Percentiles rank a stretch among this genome's conserved stretches.
phyloP scores from a whole-genome alignment of 352 stramenopile genomes.

The Phytophthora megakarya region DNA sequence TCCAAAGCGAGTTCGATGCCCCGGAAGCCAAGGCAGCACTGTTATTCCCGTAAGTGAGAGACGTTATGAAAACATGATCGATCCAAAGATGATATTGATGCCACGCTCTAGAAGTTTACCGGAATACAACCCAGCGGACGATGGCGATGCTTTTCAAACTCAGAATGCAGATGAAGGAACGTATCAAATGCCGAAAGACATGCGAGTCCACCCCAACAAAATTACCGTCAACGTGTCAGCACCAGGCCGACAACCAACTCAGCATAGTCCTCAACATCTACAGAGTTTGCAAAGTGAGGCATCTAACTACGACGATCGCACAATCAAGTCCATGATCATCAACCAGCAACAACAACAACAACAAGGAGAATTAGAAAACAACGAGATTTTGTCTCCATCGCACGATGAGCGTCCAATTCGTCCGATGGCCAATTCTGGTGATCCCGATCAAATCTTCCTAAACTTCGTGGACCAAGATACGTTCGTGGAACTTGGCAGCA shows the following conservation, averaged over 20 bases:
- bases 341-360: conserved; percentile 14
- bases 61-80: neutral
- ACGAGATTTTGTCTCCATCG: conserved; percentile 11
- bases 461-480: conserved; percentile 11
- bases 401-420: conserved; percentile 52
- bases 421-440: conserved; percentile 20
- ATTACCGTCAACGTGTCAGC: neutral
- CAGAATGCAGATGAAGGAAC: conserved; percentile 2
- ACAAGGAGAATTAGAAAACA: conserved; percentile 3
- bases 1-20: conserved; percentile 35
- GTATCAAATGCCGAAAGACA: conserved; percentile 12
- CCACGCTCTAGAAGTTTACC: conserved; percentile 26
- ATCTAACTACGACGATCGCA: conserved; percentile 34
- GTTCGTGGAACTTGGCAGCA: conserved; percentile 21
- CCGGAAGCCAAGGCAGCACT: conserved; percentile 17
- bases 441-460: conserved; percentile 8
- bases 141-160: conserved; percentile 10
- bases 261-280: conserved; percentile 48
- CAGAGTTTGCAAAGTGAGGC: conserved; percentile 49
- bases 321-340: conserved; percentile 46
- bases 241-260: conserved; percentile 7
- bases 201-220: conserved; percentile 9
- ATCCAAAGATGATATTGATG: neutral
- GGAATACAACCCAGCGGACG: conserved; percentile 6
- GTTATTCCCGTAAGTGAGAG: neutral